Conservation (phyloP, 192 early-diverging fungal species). For the Phycomyces blakesleeanus region DNA sequence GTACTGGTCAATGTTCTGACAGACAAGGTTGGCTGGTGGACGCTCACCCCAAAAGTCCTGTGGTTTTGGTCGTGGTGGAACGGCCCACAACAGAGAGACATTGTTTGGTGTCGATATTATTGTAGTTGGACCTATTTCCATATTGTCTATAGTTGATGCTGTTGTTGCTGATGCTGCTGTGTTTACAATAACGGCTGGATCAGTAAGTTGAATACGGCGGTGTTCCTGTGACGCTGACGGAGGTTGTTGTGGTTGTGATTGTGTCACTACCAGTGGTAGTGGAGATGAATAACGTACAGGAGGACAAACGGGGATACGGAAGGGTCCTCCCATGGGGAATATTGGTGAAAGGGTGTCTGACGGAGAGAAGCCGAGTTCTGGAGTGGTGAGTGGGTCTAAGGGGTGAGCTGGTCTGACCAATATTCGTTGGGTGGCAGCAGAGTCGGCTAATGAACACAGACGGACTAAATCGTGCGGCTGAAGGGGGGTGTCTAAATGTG, state of each 20-base stretch:
- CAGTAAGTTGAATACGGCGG: conserved; percentile 20
- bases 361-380: conserved; percentile 30
- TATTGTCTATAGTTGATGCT: not conserved
- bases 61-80: not conserved
- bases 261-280: not conserved
- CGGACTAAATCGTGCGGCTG: conserved; percentile 21
- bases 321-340: not conserved
- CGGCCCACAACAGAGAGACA: not conserved
- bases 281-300: conserved; percentile 1
- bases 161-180: not conserved
- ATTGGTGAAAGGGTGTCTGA: conserved; percentile 7
- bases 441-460: conserved; percentile 31
- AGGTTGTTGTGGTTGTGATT: not conserved
- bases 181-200: conserved; percentile 18
- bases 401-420: conserved; percentile 19
- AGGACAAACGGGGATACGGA: not conserved
- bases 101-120: not conserved
- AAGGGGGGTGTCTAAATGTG: conserved; percentile 19
- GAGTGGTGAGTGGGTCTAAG: conserved; percentile 12
- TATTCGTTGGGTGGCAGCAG: conserved; percentile 25
- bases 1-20: conserved; percentile 67
- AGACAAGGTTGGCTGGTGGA: conserved; percentile 68
- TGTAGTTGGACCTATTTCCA: not conserved
- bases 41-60: conserved; percentile 57
- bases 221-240: not conserved